A percentile compares a stretch with the other conserved stretches of the same genome.
Evolutionary conservation across 176 grass and related monocot species (phyloP).

Genomic region (Oryza longistaminata): DNA sequence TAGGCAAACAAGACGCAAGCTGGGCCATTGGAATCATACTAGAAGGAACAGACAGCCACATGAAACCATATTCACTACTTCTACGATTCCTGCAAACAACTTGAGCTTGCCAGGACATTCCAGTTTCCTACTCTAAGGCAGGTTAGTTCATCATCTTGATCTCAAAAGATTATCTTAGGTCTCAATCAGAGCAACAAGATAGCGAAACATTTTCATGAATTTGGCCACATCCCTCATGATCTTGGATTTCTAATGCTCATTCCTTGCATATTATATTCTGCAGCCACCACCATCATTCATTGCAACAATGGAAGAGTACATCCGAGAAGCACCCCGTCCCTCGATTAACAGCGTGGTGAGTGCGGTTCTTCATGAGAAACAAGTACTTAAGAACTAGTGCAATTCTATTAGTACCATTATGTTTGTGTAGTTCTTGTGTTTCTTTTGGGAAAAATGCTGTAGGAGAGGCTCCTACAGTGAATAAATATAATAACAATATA

Average conservation of each 20-base stretch:
- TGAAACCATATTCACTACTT: too few species aligned
- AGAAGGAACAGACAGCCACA: too few species aligned
- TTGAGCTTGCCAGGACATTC: conserved; percentile 87
- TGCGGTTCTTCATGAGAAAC: conserved; percentile 12
- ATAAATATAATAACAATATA: too few species aligned
- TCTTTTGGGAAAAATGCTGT: too few species aligned
- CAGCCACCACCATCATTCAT: conserved; percentile 92
- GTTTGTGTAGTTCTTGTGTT: conserved; percentile 22
- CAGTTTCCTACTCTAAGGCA: conserved; percentile 90
- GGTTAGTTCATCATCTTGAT: conserved; percentile 44
- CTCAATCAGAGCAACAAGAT: not conserved
- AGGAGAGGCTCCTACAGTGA: too few species aligned
- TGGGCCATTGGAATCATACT: too few species aligned
- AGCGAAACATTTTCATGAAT: not conserved
- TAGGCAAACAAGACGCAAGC: too few species aligned
- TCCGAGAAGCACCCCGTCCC: conserved; percentile 77
- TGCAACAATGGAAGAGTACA: conserved; percentile 92
- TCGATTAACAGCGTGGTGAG: conserved; percentile 65
- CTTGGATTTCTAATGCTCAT: not conserved
- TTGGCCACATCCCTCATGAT: not conserved
- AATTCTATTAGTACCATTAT: not conserved
- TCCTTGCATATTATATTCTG: not conserved
- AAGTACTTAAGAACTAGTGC: not conserved
- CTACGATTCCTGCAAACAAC: conserved; percentile 87
- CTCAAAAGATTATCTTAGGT: not conserved